phyloP scores from a whole-genome alignment of 2,329 filamentous ascomycete species.

The Periconia digitata region DNA sequence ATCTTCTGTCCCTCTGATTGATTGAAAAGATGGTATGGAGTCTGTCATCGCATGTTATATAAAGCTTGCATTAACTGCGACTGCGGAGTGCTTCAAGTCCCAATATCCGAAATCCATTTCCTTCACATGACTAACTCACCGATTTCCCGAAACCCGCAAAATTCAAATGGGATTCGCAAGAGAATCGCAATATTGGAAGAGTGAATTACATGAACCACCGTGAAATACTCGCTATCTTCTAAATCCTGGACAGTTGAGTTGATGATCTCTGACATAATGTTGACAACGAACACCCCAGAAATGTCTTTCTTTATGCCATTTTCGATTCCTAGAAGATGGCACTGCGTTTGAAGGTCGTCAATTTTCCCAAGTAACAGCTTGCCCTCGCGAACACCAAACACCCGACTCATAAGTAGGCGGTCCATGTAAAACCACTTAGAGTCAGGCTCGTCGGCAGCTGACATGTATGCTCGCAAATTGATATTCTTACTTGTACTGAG shows the following conservation, averaged over 20 bases:
- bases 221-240: neutral
- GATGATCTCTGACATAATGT: neutral
- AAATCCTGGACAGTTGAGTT: neutral
- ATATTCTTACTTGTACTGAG: neutral
- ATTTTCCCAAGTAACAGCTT: neutral
- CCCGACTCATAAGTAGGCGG: neutral
- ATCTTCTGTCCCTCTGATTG: neutral
- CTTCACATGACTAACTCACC: too few relatives aligned
- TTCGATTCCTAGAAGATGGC: neutral
- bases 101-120: too few relatives aligned
- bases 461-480: neutral
- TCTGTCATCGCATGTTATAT: too few relatives aligned
- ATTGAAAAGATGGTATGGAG: too few relatives aligned
- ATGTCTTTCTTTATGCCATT: neutral
- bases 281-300: neutral
- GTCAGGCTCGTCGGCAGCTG: neutral
- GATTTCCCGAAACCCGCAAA: neutral
- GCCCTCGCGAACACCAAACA: neutral
- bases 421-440: neutral
- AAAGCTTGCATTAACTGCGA: too few relatives aligned
- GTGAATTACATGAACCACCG: neutral
- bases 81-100: too few relatives aligned
- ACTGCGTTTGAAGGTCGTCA: neutral
- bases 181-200: neutral
- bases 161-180: neutral